Evolutionary conservation across 306 rosid genomes (phyloP).

Genomic region (Cyclanthera cordifolia): DNA sequence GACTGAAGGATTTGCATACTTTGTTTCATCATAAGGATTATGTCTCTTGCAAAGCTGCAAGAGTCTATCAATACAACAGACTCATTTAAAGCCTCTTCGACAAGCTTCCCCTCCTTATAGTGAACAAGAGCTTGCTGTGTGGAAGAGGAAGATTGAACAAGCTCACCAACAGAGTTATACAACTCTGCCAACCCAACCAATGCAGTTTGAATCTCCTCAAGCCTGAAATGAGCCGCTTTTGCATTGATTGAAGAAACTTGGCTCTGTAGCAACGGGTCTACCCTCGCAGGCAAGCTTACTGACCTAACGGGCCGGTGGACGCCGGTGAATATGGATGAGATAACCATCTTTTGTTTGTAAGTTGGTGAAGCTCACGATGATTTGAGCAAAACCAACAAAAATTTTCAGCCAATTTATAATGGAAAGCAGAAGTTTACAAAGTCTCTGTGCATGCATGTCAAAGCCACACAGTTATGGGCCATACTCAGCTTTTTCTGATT

Average conservation of each 20-base stretch:
- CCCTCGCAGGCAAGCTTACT: constrained; percentile 64
- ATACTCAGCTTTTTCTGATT: constrained; percentile 10
- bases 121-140: constrained; percentile 41
- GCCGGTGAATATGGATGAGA: background rate
- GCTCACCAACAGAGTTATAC: constrained; percentile 46
- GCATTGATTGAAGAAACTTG: constrained; percentile 18
- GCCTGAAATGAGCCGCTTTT: constrained; percentile 15
- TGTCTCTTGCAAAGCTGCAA: constrained; percentile 45
- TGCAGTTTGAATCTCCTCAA: constrained; percentile 32
- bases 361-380: background rate
- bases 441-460: constrained; percentile 8
- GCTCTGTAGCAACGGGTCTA: constrained; percentile 27
- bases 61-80: constrained; percentile 44
- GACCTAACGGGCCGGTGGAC: constrained; percentile 53
- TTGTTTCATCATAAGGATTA: constrained; percentile 26
- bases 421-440: background rate
- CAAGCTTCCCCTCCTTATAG: constrained; percentile 21
- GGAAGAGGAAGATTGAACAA: constrained; percentile 38
- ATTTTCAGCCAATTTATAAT: background rate
- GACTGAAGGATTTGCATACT: constrained; percentile 40
- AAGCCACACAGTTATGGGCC: background rate
- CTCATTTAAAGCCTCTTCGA: constrained; percentile 40
- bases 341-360: constrained; percentile 16
- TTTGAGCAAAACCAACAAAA: constrained; percentile 8
- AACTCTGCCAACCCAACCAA: constrained; percentile 46